These are phyloP conservation scores for Tylopilus vinaceipallidus DNA, from an alignment of 768 basidiomycete species.

Conservation along the genomic window DNA sequence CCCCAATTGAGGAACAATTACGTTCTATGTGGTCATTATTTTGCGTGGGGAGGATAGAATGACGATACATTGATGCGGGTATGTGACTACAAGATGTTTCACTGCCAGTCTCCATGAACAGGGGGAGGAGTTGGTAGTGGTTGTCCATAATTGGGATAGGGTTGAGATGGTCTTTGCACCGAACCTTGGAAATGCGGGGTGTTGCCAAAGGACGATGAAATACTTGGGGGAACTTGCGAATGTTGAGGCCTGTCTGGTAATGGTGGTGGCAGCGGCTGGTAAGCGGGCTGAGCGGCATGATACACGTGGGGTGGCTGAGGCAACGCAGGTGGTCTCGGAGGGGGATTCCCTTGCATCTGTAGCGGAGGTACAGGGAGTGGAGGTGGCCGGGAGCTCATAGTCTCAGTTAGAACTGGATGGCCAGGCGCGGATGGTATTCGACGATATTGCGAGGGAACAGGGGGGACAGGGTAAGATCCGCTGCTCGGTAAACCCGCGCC, in stretches of 20 bases:
- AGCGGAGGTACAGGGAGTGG: conserved; percentile 29
- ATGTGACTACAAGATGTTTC: conserved; percentile 15
- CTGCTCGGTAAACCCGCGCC: conserved; percentile 15
- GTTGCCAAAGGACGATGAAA: conserved; percentile 22
- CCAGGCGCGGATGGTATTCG: conserved; percentile 27
- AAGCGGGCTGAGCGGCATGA: conserved; percentile 41
- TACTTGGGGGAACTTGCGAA: conserved; percentile 22
- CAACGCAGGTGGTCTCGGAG: conserved; percentile 47
- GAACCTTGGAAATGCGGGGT: conserved; percentile 39
- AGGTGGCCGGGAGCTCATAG: conserved; percentile 14
- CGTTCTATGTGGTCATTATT: conserved; percentile 10
- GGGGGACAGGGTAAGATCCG: conserved; percentile 16
- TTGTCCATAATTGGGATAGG: conserved; percentile 31
- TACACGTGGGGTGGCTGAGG: conserved; percentile 49
- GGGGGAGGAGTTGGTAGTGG: conserved; percentile 27
- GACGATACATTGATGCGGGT: conserved; percentile 17
- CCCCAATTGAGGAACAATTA: conserved; percentile 3
- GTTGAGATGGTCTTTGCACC: conserved; percentile 41
- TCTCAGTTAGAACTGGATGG: conserved; percentile 25
- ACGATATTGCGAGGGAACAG: conserved; percentile 35
- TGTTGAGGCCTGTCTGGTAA: conserved; percentile 31
- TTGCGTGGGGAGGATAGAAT: conserved; percentile 8
- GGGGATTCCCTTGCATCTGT: conserved; percentile 24
- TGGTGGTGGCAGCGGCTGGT: conserved; percentile 35
- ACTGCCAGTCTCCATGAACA: conserved; percentile 28